These are phyloP conservation scores for Pestalotiopsis sp. DNA, from an alignment of 2,329 filamentous ascomycete species.

Conservation along the genomic window DNA sequence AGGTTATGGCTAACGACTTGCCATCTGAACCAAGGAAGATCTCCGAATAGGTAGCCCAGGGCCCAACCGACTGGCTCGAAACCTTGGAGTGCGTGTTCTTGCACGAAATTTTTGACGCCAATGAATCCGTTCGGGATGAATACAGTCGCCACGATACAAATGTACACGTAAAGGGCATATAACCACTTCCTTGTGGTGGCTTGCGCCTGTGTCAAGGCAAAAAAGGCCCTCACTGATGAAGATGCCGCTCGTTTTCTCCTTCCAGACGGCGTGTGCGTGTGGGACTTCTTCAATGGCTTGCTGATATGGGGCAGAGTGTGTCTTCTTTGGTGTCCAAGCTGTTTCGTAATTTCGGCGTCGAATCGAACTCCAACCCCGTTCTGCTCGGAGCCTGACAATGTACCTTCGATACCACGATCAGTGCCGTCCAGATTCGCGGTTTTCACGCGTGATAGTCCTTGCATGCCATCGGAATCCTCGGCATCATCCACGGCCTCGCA, in stretches of 20 bases:
- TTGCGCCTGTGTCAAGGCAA: constrained; percentile 79
- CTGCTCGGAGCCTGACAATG: neutral
- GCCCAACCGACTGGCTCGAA: constrained; percentile 92
- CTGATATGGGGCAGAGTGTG: constrained; percentile 56
- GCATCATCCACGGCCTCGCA: constrained; percentile 32
- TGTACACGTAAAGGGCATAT: constrained; percentile 81
- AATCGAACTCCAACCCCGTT: constrained; percentile 13
- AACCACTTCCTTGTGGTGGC: constrained; percentile 78
- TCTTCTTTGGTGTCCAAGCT: constrained; percentile 33
- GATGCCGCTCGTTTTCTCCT: constrained; percentile 68
- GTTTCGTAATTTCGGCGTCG: constrained; percentile 15
- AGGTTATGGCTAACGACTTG: constrained; percentile 70
- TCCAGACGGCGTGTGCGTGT: constrained; percentile 62
- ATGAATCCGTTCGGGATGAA: constrained; percentile 49
- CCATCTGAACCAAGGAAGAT: constrained; percentile 72
- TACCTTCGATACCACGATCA: constrained; percentile 13
- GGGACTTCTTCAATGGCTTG: constrained; percentile 37
- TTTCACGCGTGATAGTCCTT: constrained; percentile 20
- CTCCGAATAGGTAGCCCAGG: constrained; percentile 84
- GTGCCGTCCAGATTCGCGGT: constrained; percentile 20
- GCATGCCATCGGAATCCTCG: constrained; percentile 27
- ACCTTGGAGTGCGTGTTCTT: constrained; percentile 65
- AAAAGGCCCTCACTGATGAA: constrained; percentile 69
- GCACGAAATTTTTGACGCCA: constrained; percentile 72
- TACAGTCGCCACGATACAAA: constrained; percentile 65